These are phyloP conservation scores for Cyberlindnera euphorbiae DNA, from an alignment of 805 yeast genomes.

Conservation along the genomic window DNA sequence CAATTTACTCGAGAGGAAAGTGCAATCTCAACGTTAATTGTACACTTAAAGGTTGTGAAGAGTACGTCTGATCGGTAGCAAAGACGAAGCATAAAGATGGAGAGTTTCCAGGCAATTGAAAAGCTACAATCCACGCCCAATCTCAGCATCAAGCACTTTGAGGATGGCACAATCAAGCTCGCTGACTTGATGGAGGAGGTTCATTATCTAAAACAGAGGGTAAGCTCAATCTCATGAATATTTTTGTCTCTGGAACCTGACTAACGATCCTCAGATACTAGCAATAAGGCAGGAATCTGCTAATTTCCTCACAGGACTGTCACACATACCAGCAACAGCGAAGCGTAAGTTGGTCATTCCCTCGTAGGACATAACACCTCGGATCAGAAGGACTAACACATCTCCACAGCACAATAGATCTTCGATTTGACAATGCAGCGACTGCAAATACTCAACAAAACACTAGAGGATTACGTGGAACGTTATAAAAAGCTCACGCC, in stretches of 20 bases:
- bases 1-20: too few species aligned
- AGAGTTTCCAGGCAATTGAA: constrained; percentile 27
- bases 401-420: constrained; percentile 20
- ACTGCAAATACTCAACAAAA: constrained; percentile 30
- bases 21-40: too few species aligned
- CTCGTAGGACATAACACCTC: neutral
- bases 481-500: constrained; percentile 43
- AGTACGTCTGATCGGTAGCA: too few species aligned
- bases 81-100: too few species aligned
- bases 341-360: constrained; percentile 19
- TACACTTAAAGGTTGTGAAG: too few species aligned
- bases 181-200: constrained; percentile 33
- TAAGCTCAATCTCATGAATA: constrained; percentile 8
- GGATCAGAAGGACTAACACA: constrained; percentile 3
- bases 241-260: neutral
- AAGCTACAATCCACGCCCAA: constrained; percentile 20
- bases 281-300: constrained; percentile 37
- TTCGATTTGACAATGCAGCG: constrained; percentile 32
- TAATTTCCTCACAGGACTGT: constrained; percentile 30
- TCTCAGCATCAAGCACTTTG: constrained; percentile 36
- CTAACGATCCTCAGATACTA: constrained; percentile 16
- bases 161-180: constrained; percentile 33
- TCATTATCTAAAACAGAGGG: constrained; percentile 28
- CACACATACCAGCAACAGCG: constrained; percentile 34
- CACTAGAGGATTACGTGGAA: constrained; percentile 40